Percentiles rank a stretch among this genome's conserved stretches.
Evolutionary conservation across 257 asterid genomes (phyloP).

Genomic region (Petrea volubilis): DNA sequence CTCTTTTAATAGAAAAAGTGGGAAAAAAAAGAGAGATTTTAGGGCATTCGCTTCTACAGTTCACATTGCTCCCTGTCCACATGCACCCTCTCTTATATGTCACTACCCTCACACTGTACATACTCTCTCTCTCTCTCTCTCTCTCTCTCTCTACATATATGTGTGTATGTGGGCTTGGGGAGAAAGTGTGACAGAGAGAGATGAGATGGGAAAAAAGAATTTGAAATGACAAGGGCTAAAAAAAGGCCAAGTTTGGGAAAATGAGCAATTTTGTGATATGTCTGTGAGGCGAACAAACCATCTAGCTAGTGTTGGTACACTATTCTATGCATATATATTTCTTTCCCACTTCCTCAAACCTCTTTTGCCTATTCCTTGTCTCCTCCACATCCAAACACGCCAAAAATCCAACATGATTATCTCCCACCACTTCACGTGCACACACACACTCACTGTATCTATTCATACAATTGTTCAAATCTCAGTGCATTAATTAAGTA

Average conservation of each 20-base stretch:
- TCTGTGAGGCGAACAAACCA: constrained; percentile 29
- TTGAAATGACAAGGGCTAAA: constrained; percentile 53
- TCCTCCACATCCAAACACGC: constrained; percentile 36
- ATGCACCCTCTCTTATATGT: too few relatives aligned
- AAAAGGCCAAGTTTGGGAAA: constrained; percentile 45
- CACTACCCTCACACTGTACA: too few relatives aligned
- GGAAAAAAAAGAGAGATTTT: constrained; percentile 28
- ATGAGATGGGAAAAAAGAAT: constrained; percentile 9
- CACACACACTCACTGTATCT: constrained; percentile 11
- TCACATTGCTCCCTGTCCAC: constrained; percentile 29
- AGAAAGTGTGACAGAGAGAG: constrained; percentile 25
- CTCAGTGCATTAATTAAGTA: not conserved
- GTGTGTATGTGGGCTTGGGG: not conserved
- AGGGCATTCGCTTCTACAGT: constrained; percentile 38
- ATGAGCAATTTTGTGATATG: constrained; percentile 39
- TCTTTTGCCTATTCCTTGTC: constrained; percentile 41
- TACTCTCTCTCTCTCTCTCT: not conserved
- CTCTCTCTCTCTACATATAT: not conserved
- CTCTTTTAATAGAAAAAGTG: constrained; percentile 42
- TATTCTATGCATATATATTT: constrained; percentile 34
- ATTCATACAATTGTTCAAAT: not conserved
- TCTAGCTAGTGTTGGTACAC: constrained; percentile 48
- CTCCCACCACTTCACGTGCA: constrained; percentile 32
- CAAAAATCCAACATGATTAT: constrained; percentile 23
- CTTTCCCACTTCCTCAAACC: constrained; percentile 11